Conservation (phyloP, 106 monocot genomes). For the Narthecium ossifragum region DNA sequence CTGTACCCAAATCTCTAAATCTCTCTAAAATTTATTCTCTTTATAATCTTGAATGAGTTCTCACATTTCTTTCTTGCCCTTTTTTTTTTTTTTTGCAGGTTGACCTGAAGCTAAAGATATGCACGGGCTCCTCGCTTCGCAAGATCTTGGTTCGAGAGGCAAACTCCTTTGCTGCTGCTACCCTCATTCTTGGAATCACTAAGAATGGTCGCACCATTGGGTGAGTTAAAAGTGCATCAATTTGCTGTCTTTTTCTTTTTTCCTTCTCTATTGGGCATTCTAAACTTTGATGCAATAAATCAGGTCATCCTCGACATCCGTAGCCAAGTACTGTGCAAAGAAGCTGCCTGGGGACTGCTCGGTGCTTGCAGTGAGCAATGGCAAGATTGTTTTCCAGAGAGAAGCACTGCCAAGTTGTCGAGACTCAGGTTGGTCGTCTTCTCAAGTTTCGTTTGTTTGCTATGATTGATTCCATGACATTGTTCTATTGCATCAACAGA, state of each 20-base stretch:
- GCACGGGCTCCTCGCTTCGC: slow-evolving; percentile 3
- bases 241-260: slow-evolving; percentile 1
- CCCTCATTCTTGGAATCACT: slow-evolving; percentile 7
- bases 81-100: slow-evolving; percentile 1
- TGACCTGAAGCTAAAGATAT: slow-evolving; percentile 9
- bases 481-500: slow-evolving; percentile 2
- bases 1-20: not conserved
- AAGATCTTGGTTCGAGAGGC: slow-evolving; percentile 7
- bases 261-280: not conserved
- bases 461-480: not conserved
- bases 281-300: not conserved
- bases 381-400: slow-evolving; percentile 59
- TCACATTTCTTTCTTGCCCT: not conserved
- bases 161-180: not conserved
- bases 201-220: slow-evolving; percentile 1
- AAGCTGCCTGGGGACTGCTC: slow-evolving; percentile 39
- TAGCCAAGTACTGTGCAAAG: slow-evolving; percentile 66
- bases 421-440: no score
- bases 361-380: slow-evolving; percentile 66
- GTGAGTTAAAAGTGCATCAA: slow-evolving; percentile 17
- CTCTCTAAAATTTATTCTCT: not conserved
- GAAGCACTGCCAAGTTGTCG: slow-evolving; percentile 35
- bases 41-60: not conserved
- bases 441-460: not conserved
- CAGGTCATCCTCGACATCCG: slow-evolving; percentile 12